Evolutionary conservation across 2,329 filamentous ascomycete species (phyloP).

Genomic region (Cytospora piceicola): DNA sequence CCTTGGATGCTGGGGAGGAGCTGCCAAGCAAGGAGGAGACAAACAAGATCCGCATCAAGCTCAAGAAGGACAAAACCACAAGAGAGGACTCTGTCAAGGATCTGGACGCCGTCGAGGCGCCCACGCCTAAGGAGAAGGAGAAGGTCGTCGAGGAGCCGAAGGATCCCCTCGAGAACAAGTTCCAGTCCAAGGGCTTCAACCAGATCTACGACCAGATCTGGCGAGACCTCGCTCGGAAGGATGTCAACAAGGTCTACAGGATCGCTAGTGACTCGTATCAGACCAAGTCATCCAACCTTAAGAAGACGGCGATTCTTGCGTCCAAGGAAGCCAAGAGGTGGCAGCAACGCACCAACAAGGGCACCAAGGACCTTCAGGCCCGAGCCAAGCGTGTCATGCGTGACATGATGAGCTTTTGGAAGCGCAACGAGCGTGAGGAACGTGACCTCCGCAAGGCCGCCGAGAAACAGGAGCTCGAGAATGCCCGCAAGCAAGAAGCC

Average conservation of each 20-base stretch:
- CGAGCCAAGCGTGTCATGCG: conserved; percentile 97
- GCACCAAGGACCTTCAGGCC: conserved; percentile 95
- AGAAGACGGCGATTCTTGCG: conserved; percentile 95
- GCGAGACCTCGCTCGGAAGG: conserved; percentile 91
- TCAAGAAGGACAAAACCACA: conserved; percentile 54
- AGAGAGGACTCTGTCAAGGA: conserved; percentile 41
- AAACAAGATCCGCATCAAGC: conserved; percentile 65
- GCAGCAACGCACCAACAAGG: conserved; percentile 98
- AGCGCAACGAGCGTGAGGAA: conserved; percentile 96
- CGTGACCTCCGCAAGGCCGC: conserved; percentile 91
- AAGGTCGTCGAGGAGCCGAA: conserved; percentile 53
- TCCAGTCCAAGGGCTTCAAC: conserved; percentile 90
- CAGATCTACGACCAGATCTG: conserved; percentile 98
- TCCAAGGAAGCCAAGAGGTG: conserved; percentile 97
- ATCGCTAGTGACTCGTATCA: conserved; percentile 83
- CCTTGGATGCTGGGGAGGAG: conserved; percentile 77
- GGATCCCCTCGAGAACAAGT: conserved; percentile 63
- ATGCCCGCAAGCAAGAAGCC: conserved; percentile 93
- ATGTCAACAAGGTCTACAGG: conserved; percentile 89
- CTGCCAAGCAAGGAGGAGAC: conserved; percentile 63
- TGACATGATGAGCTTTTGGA: conserved; percentile 99
- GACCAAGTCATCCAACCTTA: conserved; percentile 91
- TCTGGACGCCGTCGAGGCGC: conserved; percentile 42
- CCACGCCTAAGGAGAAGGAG: conserved; percentile 50
- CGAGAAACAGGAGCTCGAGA: conserved; percentile 94